Evolutionary conservation across 495 filamentous ascomycete species (phyloP), one percentile per base, ranked within the genome.

Genomic region (Podospora anserina): DNA sequence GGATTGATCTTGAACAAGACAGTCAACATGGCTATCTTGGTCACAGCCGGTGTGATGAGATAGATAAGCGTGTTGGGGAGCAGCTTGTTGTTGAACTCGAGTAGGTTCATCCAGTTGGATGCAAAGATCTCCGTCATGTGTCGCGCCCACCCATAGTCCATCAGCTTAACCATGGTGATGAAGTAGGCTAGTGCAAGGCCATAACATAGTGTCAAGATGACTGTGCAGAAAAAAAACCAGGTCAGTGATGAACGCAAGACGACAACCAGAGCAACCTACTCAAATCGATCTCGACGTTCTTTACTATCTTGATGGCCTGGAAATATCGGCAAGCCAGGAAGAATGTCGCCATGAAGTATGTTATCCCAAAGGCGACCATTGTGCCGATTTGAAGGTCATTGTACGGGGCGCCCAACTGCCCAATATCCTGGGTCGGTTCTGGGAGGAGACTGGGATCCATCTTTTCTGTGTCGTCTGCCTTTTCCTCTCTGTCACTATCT

Each of bases 21-120:
- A n/a, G 64, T 53, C 39, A 71, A 30, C 58, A 74, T 69, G 65
- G 72, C 69, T 23, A 74, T 64, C 58, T 71, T 74, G 30, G 70
- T 72, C 32, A 74, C 58, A n/a, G 66, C 67, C n/a, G 71, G 71
- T 1, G 67, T 68, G 63, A 66, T 67, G 9, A 74, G 63, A 64
- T 74, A 74, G 13, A 65, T 69, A 1, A 71, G 32, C 16, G 70
- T 69, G 65, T 69, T 69, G 34, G 68, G 67, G 44, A 72, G 70
- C 57, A 72, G 67, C 23, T 30, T 27, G 53, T 69, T 60, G 57
- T 68, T 71, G 63, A 71, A 68, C 13, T 66, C 18, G 27, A 66
- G 18, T 0, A 71, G 44, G 63, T 71, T 66, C 7, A 58, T 9
- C 3, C 2, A 26, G 23, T 58, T 58, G 39, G 23, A 65, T 32